These are phyloP conservation scores for Hura crepitans DNA, from an alignment of 441 rosid genomes.

Conservation along the genomic window DNA sequence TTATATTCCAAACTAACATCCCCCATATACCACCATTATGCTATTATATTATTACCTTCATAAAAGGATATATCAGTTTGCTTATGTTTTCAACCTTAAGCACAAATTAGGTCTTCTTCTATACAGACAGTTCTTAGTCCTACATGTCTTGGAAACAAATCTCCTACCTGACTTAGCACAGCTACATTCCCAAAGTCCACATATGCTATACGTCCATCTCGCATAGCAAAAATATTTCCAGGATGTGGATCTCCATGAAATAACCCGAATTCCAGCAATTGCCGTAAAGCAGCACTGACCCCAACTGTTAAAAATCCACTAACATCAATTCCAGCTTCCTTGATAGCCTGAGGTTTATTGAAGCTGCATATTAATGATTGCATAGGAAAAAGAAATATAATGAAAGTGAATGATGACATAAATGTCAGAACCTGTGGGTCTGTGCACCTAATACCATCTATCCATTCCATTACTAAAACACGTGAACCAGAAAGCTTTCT, in stretches of 20 bases:
- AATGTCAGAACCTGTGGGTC: slow-evolving; percentile 68
- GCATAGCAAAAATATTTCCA: slow-evolving; percentile 96
- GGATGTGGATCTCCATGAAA: slow-evolving; percentile 99
- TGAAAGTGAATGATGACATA: slow-evolving; percentile 2
- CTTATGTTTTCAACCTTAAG: slow-evolving; percentile 1
- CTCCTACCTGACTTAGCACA: slow-evolving; percentile 84
- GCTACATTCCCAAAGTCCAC: slow-evolving; percentile 99
- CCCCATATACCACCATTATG: neutral
- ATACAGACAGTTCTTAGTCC: slow-evolving; percentile 7
- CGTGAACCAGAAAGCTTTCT: slow-evolving; percentile 77
- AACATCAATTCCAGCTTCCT: slow-evolving; percentile 79
- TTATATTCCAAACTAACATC: neutral
- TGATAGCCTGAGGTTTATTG: slow-evolving; percentile 59
- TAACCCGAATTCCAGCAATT: slow-evolving; percentile 83
- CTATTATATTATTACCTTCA: neutral
- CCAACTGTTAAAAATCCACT: slow-evolving; percentile 88
- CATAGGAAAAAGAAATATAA: slow-evolving; percentile 15
- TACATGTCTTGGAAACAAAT: slow-evolving; percentile 8
- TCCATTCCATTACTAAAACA: slow-evolving; percentile 97
- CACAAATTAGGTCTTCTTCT: slow-evolving; percentile 2
- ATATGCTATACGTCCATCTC: slow-evolving; percentile 91
- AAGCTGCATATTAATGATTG: slow-evolving; percentile 16
- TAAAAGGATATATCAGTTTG: neutral
- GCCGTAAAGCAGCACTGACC: slow-evolving; percentile 92
- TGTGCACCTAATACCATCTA: slow-evolving; percentile 96